Conservation (phyloP, 371 early-diverging fungal species). For the Circinella umbellata region DNA sequence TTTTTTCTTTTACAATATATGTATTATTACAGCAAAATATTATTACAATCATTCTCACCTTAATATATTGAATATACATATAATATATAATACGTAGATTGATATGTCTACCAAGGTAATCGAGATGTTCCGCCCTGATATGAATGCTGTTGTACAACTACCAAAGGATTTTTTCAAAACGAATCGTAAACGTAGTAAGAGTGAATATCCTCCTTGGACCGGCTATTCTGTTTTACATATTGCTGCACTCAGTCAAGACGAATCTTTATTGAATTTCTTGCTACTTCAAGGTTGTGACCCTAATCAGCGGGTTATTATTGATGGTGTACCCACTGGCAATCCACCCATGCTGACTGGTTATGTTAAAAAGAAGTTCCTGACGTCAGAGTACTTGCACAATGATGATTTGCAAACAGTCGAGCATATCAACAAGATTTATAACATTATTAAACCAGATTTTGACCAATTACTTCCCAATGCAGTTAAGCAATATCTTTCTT, state of each 20-base stretch:
- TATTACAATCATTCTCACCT: too few relatives aligned
- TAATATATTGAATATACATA: too few relatives aligned
- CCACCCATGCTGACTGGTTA: constrained; percentile 32
- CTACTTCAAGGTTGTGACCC: constrained; percentile 34
- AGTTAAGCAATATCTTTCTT: constrained; percentile 25
- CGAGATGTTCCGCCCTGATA: constrained; percentile 22
- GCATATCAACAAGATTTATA: constrained; percentile 25
- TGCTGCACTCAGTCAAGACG: constrained; percentile 39
- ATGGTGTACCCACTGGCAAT: constrained; percentile 8
- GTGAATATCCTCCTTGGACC: constrained; percentile 42
- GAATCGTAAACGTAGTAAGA: constrained; percentile 29
- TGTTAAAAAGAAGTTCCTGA: constrained; percentile 20
- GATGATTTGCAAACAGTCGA: constrained; percentile 22
- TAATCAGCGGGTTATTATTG: constrained; percentile 26
- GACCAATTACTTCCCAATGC: constrained; percentile 19
- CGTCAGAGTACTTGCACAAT: constrained; percentile 22
- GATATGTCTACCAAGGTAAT: constrained; percentile 21
- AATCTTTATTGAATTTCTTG: constrained; percentile 34
- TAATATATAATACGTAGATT: constrained; percentile 18
- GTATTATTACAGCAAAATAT: neutral
- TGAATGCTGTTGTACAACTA: constrained; percentile 27
- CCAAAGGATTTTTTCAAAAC: constrained; percentile 42
- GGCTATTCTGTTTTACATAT: constrained; percentile 52
- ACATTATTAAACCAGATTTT: constrained; percentile 35
- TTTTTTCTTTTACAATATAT: neutral